phyloP scores from a whole-genome alignment of 768 basidiomycete species.

The Dentipellis fragilis region DNA sequence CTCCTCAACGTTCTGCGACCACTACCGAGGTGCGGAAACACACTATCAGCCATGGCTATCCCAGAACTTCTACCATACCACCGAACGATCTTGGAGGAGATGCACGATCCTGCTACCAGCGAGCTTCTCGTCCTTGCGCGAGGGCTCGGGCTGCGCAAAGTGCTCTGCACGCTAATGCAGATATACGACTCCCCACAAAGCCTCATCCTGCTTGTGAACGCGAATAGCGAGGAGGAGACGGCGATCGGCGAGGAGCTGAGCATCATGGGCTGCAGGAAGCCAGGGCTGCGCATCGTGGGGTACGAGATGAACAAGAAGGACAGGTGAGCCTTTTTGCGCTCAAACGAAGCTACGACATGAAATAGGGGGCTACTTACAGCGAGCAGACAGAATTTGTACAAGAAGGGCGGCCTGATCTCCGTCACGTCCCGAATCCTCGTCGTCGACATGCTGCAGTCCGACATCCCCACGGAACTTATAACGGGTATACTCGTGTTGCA shows the following conservation, averaged over 20 bases:
- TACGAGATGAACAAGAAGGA: slow-evolving; percentile 77
- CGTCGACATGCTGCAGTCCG: slow-evolving; percentile 85
- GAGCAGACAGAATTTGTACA: slow-evolving; percentile 68
- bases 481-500: slow-evolving; percentile 87
- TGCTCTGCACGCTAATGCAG: slow-evolving; percentile 82
- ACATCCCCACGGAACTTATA: slow-evolving; percentile 77
- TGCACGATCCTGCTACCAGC: slow-evolving; percentile 65
- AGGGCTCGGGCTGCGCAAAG: slow-evolving; percentile 77
- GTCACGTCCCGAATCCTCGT: slow-evolving; percentile 92
- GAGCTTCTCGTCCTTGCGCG: slow-evolving; percentile 77
- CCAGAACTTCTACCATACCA: slow-evolving; percentile 47
- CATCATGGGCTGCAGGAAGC: slow-evolving; percentile 82
- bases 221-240: slow-evolving; percentile 76
- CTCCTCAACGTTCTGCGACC: neutral
- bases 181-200: slow-evolving; percentile 84
- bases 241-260: slow-evolving; percentile 90
- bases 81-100: slow-evolving; percentile 52
- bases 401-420: slow-evolving; percentile 79
- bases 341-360: no score
- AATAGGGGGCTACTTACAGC: neutral
- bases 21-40: neutral
- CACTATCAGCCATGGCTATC: slow-evolving; percentile 3
- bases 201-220: slow-evolving; percentile 79
- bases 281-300: slow-evolving; percentile 72
- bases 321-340: slow-evolving; percentile 38